Base-by-base conservation (phyloP, 129 eudicot genomes). In the Ambrosia trifida region DNA sequence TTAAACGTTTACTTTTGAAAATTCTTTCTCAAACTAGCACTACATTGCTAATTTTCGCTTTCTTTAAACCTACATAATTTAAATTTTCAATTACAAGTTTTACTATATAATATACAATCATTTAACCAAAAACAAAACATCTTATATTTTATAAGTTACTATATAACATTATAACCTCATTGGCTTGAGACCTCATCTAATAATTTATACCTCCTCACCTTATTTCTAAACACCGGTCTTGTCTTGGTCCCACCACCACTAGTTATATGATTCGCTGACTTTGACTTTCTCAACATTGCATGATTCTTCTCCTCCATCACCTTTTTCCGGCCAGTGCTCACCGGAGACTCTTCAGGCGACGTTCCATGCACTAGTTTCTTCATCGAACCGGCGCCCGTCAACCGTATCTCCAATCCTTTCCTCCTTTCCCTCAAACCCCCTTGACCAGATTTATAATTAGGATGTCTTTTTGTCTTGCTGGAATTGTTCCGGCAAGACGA, bases 191-290 rank as follows among this genome's bases (percentile, higher is more conserved):
- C 91, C 69, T 87, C 95, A 50, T 90, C 97, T 67, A 90, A 75
- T 69, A 83, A 85, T 80, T 83, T 90, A 79, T 90, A 87, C 83
- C 95, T 87, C 73, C 97, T 87, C 65, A 85, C 97, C 91, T 79
- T 90, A 79, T 83, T 83, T 56, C 83, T 87, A 64, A 81, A 79
- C 7, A 81, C 81, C 7, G 83, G 85, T 78, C 78, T 85, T 57
- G 53, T 78, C 63, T 76, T 79, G n/a, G 50, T 69, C 44, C 54
- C 78, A 33, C 83, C 81, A 75, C 70, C 68, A 53, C 68, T 70
- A 50, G 84, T 24, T 61, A 73, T 45, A 44, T 78, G 83, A 30
- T 63, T 76, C 66, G 67, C 79, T 32, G 89, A 84, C 81, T 82
- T 88, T 66, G 91, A 81, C 87, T 88, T 81, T 49, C 87, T 82